Conservation (phyloP, 257 asterid genomes). For the Ophiorrhiza pumila region DNA sequence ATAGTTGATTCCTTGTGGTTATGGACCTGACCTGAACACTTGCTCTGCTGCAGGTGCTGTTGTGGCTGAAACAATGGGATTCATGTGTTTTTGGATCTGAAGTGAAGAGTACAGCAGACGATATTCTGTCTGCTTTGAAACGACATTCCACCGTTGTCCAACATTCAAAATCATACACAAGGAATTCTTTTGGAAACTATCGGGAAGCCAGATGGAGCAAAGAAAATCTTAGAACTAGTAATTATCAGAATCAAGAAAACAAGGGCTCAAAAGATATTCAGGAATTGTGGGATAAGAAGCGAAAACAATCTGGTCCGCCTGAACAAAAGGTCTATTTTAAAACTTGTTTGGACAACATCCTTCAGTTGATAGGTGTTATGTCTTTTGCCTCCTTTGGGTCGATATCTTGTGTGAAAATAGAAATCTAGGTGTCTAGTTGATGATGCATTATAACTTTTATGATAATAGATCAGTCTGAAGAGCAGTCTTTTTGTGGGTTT, state of each 20-base stretch:
- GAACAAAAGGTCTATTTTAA: constrained; percentile 70
- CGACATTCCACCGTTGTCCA: constrained; percentile 70
- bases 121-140: constrained; percentile 77
- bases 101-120: constrained; percentile 80
- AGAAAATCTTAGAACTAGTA: constrained; percentile 33
- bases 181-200: constrained; percentile 40
- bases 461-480: not conserved
- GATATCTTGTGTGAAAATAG: too few relatives aligned
- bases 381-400: not conserved
- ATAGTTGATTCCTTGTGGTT: not conserved
- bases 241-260: constrained; percentile 43
- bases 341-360: not conserved
- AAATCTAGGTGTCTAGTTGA: not conserved
- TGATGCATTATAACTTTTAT: not conserved
- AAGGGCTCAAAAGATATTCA: constrained; percentile 40
- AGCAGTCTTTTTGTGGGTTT: not conserved
- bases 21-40: constrained; percentile 17
- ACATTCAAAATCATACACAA: constrained; percentile 46
- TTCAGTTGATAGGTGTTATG: not conserved
- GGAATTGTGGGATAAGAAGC: constrained; percentile 61
- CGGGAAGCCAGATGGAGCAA: constrained; percentile 43
- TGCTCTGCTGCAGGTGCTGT: constrained; percentile 64
- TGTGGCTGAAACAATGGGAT: constrained; percentile 99
- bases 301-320: constrained; percentile 62
- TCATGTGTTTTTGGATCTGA: constrained; percentile 88